A percentile compares a stretch with the other conserved stretches of the same genome.
Conservation (phyloP, 345 rosid genomes). For the Hirschfeldia incana region DNA sequence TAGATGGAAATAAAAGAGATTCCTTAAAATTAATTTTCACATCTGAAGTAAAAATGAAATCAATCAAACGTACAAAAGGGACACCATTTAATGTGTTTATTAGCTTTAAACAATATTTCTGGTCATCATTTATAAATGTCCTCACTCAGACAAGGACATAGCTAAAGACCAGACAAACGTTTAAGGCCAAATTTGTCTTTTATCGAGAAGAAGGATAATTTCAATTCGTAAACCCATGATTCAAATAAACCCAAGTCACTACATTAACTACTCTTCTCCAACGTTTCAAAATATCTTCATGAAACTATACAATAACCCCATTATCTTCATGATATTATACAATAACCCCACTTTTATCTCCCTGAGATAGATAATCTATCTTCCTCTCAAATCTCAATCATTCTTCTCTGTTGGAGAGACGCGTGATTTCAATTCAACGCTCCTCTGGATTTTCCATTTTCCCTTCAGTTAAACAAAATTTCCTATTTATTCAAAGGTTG, state of each 20-base stretch:
- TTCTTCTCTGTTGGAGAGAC: constrained; percentile 27
- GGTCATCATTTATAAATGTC: not conserved
- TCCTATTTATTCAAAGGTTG: not conserved
- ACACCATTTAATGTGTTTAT: not conserved
- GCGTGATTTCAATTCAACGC: constrained; percentile 40
- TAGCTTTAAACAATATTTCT: too few relatives aligned
- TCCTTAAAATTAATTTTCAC: not conserved
- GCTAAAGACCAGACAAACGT: not conserved
- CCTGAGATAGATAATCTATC: not conserved
- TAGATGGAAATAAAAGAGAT: not conserved
- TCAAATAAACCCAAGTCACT: not conserved
- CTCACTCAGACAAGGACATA: not conserved
- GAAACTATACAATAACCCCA: constrained; percentile 21
- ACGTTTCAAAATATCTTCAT: constrained; percentile 18
- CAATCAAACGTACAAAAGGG: not conserved
- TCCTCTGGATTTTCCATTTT: constrained; percentile 23
- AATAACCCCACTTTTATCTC: constrained; percentile 11
- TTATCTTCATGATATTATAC: not conserved
- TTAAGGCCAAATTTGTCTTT: constrained; percentile 1
- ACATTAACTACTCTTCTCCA: not conserved
- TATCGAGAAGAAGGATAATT: not conserved
- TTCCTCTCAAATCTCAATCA: too few relatives aligned
- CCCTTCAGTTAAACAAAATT: constrained; percentile 15
- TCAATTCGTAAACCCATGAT: constrained; percentile 1
- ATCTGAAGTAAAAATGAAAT: not conserved